Conservation (phyloP, 768 basidiomycete species). For the Boletales sp. region DNA sequence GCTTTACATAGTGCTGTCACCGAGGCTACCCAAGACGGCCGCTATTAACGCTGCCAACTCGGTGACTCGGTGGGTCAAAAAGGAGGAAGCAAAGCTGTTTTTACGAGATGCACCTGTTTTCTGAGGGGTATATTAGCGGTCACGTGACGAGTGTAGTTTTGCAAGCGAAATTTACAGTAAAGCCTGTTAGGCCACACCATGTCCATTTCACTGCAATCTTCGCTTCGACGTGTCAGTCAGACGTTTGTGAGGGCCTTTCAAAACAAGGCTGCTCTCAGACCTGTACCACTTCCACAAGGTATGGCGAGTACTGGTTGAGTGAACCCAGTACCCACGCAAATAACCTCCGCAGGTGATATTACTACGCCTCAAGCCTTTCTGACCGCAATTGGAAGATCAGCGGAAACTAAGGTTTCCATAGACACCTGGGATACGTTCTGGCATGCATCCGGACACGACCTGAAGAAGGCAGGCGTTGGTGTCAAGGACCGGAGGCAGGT, state of each 20-base stretch:
- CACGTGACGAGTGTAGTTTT: slow-evolving; percentile 19
- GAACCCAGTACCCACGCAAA: slow-evolving; percentile 4
- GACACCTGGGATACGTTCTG: slow-evolving; percentile 76
- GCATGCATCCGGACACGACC: slow-evolving; percentile 49
- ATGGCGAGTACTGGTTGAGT: background rate
- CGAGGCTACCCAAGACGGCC: slow-evolving; percentile 82
- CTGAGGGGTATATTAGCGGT: slow-evolving; percentile 27
- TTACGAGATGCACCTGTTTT: slow-evolving; percentile 89
- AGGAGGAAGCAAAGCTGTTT: slow-evolving; percentile 79
- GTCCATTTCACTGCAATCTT: slow-evolving; percentile 18
- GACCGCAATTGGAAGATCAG: slow-evolving; percentile 66
- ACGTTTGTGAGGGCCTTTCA: slow-evolving; percentile 27
- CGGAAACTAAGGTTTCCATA: slow-evolving; percentile 59
- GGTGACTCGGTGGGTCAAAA: slow-evolving; percentile 87
- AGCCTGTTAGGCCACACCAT: slow-evolving; percentile 6
- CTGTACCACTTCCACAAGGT: slow-evolving; percentile 25
- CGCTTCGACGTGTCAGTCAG: slow-evolving; percentile 17
- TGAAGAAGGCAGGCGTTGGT: slow-evolving; percentile 64
- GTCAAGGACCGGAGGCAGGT: slow-evolving; percentile 71
- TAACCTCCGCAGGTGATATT: slow-evolving; percentile 41
- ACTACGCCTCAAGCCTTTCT: slow-evolving; percentile 61
- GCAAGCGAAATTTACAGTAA: slow-evolving; percentile 3
- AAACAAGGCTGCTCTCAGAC: slow-evolving; percentile 25
- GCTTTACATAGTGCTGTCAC: slow-evolving; percentile 80
- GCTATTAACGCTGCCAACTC: slow-evolving; percentile 86